Percentiles rank a stretch among this genome's conserved stretches.
Evolutionary conservation across 2,329 filamentous ascomycete species (phyloP).

Genomic region (Fusarium keratoplasticum): DNA sequence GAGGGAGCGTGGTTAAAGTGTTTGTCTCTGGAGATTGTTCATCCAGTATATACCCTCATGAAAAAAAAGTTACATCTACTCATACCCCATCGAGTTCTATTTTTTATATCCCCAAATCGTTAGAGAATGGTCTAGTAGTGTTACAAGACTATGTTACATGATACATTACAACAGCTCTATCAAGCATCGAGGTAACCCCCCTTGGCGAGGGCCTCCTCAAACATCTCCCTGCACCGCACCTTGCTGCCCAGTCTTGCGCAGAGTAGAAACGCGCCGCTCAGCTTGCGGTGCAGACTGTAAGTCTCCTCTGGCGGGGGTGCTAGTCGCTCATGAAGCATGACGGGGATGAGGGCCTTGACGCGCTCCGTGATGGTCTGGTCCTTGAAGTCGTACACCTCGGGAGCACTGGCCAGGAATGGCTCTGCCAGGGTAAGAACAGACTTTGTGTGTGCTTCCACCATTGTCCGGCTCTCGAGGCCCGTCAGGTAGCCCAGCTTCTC

Average conservation of each 20-base stretch:
- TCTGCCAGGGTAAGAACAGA: conserved; percentile 92
- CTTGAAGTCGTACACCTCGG: conserved; percentile 89
- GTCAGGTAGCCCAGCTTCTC: conserved; percentile 90
- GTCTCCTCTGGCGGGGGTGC: conserved; percentile 97
- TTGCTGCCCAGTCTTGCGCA: conserved; percentile 88
- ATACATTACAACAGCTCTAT: conserved; percentile 12
- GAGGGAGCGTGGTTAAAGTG: conserved; percentile 24
- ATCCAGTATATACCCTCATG: background rate
- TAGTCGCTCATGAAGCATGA: conserved; percentile 91
- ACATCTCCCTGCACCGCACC: conserved; percentile 85
- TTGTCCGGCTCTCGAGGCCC: conserved; percentile 83
- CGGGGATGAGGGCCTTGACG: conserved; percentile 86
- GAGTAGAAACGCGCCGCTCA: conserved; percentile 93
- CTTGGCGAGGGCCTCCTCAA: conserved; percentile 66
- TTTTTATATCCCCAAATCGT: conserved; percentile 19
- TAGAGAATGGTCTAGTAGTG: conserved; percentile 29
- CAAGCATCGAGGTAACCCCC: conserved; percentile 45
- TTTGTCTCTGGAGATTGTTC: background rate
- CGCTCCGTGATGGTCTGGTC: conserved; percentile 97
- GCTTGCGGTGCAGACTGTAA: conserved; percentile 92
- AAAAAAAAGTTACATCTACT: background rate
- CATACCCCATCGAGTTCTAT: background rate
- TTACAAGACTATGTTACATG: conserved; percentile 33
- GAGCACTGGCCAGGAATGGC: conserved; percentile 82
- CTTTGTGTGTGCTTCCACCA: conserved; percentile 91